Conservation (phyloP, 257 asterid genomes). For the Fraxinus excelsior region DNA sequence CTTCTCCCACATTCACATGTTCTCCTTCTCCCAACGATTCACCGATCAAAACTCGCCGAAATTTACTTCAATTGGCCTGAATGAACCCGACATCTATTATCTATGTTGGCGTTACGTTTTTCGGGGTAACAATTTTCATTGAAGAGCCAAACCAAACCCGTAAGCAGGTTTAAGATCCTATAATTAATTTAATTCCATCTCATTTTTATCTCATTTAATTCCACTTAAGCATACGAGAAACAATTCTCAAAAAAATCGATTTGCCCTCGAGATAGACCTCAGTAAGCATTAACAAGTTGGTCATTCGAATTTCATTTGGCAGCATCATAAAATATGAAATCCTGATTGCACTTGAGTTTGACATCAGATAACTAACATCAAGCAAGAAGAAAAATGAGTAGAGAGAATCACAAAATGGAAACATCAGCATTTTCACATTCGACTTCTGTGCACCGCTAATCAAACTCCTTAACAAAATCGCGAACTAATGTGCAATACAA, state of each 20-base stretch:
- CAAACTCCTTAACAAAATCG: neutral
- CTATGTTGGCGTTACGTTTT: too few relatives aligned
- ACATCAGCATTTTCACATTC: neutral
- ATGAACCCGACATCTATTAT: too few relatives aligned
- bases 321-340: neutral
- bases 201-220: too few relatives aligned
- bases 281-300: too few relatives aligned
- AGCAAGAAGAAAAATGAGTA: neutral
- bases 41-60: too few relatives aligned
- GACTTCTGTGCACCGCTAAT: neutral
- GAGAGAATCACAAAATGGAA: neutral
- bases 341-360: neutral
- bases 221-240: too few relatives aligned
- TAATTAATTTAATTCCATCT: slow-evolving; percentile 17
- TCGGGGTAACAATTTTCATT: slow-evolving; percentile 33
- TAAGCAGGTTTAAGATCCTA: slow-evolving; percentile 51
- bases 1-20: too few relatives aligned
- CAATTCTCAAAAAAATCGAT: too few relatives aligned
- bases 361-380: too few relatives aligned
- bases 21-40: too few relatives aligned
- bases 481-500: neutral
- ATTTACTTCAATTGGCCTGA: too few relatives aligned
- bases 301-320: neutral
- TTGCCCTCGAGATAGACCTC: too few relatives aligned
- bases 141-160: slow-evolving; percentile 46